Conservation (phyloP, 176 grass and related monocot species). For the Cenchrus fungigraminus region DNA sequence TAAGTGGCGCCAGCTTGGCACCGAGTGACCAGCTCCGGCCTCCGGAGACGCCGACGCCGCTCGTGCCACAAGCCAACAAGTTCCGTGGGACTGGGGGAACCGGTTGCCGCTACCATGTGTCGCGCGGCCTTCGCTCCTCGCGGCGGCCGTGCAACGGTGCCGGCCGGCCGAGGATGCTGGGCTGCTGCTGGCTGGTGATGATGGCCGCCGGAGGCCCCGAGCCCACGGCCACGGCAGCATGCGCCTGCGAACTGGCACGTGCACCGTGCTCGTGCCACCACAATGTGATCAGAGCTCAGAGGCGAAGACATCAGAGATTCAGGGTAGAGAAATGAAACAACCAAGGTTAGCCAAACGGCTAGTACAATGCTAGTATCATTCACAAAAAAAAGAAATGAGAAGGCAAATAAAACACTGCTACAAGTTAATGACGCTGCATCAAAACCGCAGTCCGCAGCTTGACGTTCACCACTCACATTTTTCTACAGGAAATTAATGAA, state of each 20-base stretch:
- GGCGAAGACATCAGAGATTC: neutral
- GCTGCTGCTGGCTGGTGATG: no score
- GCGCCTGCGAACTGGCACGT: no score
- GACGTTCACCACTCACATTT: neutral
- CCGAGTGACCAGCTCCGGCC: neutral
- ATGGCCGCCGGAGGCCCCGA: no score
- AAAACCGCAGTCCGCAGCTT: neutral
- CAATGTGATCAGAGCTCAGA: neutral
- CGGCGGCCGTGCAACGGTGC: no score
- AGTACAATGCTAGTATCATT: neutral
- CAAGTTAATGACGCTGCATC: neutral
- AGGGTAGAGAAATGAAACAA: neutral
- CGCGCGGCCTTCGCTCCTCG: neutral
- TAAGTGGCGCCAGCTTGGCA: constrained; percentile 28
- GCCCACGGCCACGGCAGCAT: no score
- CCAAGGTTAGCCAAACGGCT: no score
- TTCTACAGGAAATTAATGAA: constrained; percentile 23
- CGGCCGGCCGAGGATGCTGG: no score
- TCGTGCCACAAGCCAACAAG: no score
- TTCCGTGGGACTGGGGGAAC: neutral
- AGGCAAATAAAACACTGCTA: no score
- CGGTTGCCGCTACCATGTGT: neutral
- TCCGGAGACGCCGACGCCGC: neutral
- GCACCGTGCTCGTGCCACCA: neutral
- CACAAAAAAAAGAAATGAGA: no score